phyloP scores from a whole-genome alignment of 768 basidiomycete species.

The Termitomyces sp. region DNA sequence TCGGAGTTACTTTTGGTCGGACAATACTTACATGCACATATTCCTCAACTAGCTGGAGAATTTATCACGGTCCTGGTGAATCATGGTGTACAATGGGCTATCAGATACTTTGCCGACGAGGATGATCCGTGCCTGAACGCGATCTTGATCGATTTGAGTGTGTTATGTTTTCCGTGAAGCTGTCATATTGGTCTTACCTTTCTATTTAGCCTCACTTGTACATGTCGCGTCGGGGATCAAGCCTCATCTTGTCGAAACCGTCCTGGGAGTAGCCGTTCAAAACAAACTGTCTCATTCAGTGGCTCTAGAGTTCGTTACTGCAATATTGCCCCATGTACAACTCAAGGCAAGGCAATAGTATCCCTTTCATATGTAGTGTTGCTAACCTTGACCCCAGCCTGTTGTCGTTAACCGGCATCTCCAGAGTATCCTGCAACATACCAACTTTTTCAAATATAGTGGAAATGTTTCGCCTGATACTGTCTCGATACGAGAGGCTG shows the following conservation, averaged over 20 bases:
- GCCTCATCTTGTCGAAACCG: slow-evolving; percentile 61
- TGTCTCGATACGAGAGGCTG: slow-evolving; percentile 31
- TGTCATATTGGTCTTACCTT: slow-evolving; percentile 4
- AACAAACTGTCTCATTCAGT: slow-evolving; percentile 40
- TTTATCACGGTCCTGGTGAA: slow-evolving; percentile 32
- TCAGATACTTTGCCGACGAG: slow-evolving; percentile 36
- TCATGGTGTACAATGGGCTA: slow-evolving; percentile 47
- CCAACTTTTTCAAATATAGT: slow-evolving; percentile 50
- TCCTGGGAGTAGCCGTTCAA: slow-evolving; percentile 60
- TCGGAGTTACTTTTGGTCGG: slow-evolving; percentile 28
- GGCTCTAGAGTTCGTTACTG: slow-evolving; percentile 38
- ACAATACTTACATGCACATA: slow-evolving; percentile 14
- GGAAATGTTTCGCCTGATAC: slow-evolving; percentile 16
- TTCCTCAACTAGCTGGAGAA: slow-evolving; percentile 16
- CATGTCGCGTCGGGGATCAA: slow-evolving; percentile 32
- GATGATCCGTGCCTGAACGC: slow-evolving; percentile 13
- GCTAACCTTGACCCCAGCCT: slow-evolving; percentile 39
- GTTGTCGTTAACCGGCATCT: slow-evolving; percentile 67
- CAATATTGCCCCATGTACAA: slow-evolving; percentile 31
- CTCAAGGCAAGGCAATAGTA: slow-evolving; percentile 52
- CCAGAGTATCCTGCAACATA: slow-evolving; percentile 70
- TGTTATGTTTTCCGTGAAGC: slow-evolving; percentile 12
- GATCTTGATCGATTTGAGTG: slow-evolving; percentile 33
- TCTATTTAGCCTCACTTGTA: slow-evolving; percentile 23
- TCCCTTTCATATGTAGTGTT: neutral